phyloP scores from a whole-genome alignment of 352 stramenopile species.

The Pythium vanterpoolii region DNA sequence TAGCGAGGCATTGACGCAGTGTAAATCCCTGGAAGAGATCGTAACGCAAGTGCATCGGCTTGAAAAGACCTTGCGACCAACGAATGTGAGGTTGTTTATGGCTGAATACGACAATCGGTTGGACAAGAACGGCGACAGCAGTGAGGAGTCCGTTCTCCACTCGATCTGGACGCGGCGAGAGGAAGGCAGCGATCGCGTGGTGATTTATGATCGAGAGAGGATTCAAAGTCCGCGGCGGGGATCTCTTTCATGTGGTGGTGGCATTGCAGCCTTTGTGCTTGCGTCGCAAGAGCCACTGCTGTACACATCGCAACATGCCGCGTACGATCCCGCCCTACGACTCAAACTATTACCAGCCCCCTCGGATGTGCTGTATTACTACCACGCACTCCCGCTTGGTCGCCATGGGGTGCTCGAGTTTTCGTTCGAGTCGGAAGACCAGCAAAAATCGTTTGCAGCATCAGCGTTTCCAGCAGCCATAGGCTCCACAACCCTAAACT shows the following conservation, averaged over 20 bases:
- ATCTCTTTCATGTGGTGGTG: background rate
- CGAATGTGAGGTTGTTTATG: conserved; percentile 4
- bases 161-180: conserved; percentile 7
- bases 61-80: background rate
- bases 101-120: conserved; percentile 4
- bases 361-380: background rate
- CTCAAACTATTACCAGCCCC: background rate
- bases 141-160: background rate
- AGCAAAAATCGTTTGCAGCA: background rate
- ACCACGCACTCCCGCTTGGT: conserved; percentile 6
- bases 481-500: background rate
- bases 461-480: background rate
- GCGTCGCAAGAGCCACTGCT: background rate
- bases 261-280: conserved; percentile 13
- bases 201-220: background rate
- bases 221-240: background rate
- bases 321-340: conserved; percentile 4
- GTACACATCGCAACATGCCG: conserved; percentile 14
- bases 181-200: background rate
- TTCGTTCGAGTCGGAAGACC: background rate
- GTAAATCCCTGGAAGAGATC: conserved; percentile 1
- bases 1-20: background rate
- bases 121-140: background rate
- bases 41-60: background rate
- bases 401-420: conserved; percentile 11